These are phyloP conservation scores for Amphirosellinia nigrospora DNA, from an alignment of 495 filamentous ascomycete genomes.

Conservation along the genomic window DNA sequence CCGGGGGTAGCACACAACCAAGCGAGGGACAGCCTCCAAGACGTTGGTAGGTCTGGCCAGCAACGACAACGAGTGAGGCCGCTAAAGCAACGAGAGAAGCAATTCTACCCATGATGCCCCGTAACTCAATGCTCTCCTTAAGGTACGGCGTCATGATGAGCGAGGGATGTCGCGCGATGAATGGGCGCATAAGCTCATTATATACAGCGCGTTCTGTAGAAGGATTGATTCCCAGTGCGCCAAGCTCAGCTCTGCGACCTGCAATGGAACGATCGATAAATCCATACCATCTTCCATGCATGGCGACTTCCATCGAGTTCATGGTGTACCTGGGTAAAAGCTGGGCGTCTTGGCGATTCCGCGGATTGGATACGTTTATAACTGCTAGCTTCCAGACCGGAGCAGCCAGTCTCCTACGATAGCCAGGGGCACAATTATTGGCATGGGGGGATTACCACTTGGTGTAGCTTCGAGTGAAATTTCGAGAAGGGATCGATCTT, in stretches of 20 bases:
- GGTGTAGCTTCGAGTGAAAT: background rate
- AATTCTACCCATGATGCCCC: slow-evolving; percentile 3
- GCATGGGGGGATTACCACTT: slow-evolving; percentile 3
- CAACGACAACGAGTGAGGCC: slow-evolving; percentile 40
- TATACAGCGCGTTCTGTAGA: background rate
- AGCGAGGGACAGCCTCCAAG: slow-evolving; percentile 72
- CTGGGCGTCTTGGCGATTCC: slow-evolving; percentile 11
- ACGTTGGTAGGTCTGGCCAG: slow-evolving; percentile 72
- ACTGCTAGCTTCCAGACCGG: background rate
- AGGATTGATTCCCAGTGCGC: background rate
- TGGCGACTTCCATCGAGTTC: slow-evolving; percentile 7
- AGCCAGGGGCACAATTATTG: background rate
- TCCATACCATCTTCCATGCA: slow-evolving; percentile 13
- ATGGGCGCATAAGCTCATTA: slow-evolving; percentile 3
- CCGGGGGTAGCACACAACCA: slow-evolving; percentile 77
- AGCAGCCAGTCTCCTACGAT: background rate
- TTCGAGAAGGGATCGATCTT: background rate
- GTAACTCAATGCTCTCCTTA: background rate
- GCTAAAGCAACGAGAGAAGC: slow-evolving; percentile 28
- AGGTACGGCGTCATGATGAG: background rate
- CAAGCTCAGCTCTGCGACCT: slow-evolving; percentile 12
- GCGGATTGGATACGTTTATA: background rate
- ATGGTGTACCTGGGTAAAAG: background rate
- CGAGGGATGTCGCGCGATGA: too few relatives aligned
- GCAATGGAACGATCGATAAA: background rate